A percentile compares a stretch with the other conserved stretches of the same genome.
Conservation (phyloP, 805 yeast genomes). For the Saccharomycodes ludwigii region DNA sequence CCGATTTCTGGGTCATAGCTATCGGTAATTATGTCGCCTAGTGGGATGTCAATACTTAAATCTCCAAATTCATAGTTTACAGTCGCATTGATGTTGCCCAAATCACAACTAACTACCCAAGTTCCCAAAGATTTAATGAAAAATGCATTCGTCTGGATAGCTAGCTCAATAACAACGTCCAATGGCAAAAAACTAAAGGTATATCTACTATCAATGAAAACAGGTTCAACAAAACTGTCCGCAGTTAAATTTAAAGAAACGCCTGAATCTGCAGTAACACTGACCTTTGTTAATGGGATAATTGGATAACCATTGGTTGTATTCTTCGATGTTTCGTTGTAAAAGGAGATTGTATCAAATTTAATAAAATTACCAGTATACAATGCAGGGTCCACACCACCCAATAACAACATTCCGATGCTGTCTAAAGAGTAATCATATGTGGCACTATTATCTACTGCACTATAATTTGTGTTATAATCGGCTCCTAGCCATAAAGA, state of each 20-base stretch:
- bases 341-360: constrained; percentile 38
- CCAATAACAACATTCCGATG: constrained; percentile 35
- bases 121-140: constrained; percentile 32
- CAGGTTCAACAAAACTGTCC: constrained; percentile 33
- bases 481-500: constrained; percentile 30
- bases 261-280: constrained; percentile 32
- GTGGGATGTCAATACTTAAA: constrained; percentile 35
- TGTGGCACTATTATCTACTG: not conserved
- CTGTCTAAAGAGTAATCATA: no score
- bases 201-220: constrained; percentile 45
- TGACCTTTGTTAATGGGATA: constrained; percentile 33
- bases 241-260: constrained; percentile 23
- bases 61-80: constrained; percentile 43
- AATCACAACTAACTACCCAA: constrained; percentile 56
- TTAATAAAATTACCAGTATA: constrained; percentile 34
- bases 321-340: constrained; percentile 8
- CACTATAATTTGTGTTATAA: constrained; percentile 6
- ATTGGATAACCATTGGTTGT: constrained; percentile 28
- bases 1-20: no score
- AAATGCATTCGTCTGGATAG: constrained; percentile 58
- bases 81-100: constrained; percentile 36
- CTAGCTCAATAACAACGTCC: constrained; percentile 43
- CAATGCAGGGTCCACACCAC: constrained; percentile 41
- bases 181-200: constrained; percentile 40
- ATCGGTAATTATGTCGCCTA: constrained; percentile 33